These are phyloP conservation scores for Naganishia friedmannii DNA, from an alignment of 768 basidiomycete species.

Conservation along the genomic window DNA sequence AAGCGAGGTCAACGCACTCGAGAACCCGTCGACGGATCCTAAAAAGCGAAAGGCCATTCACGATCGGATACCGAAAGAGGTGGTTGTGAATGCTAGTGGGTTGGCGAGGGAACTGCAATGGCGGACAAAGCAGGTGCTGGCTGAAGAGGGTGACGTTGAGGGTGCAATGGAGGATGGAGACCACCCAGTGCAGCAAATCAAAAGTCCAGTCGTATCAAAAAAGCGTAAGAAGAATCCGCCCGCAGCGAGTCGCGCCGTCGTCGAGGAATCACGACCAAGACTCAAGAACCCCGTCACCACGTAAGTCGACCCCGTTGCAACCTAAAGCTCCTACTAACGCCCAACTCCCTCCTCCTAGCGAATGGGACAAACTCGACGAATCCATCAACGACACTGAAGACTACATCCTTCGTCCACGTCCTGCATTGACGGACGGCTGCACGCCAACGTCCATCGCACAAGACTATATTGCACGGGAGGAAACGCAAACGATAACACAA, in stretches of 20 bases:
- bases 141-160: conserved; percentile 28
- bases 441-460: not conserved
- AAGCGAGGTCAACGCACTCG: conserved; percentile 68
- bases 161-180: not conserved
- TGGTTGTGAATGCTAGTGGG: conserved; percentile 75
- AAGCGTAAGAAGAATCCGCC: conserved; percentile 16
- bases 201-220: conserved; percentile 1
- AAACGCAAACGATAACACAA: conserved; percentile 16
- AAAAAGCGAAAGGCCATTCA: conserved; percentile 70
- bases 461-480: conserved; percentile 12
- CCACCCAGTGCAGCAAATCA: not conserved
- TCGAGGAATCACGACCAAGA: not conserved
- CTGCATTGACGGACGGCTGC: not conserved
- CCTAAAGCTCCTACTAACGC: too few relatives aligned
- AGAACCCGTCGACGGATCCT: conserved; percentile 62
- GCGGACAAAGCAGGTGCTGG: conserved; percentile 60
- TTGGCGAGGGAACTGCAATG: conserved; percentile 81
- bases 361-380: conserved; percentile 18
- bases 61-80: conserved; percentile 76
- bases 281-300: conserved; percentile 9
- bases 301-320: too few relatives aligned
- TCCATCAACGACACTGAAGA: conserved; percentile 14
- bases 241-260: not conserved
- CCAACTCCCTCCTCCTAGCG: not conserved
- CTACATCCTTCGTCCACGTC: conserved; percentile 10